Conservation (phyloP, 306 rosid species). For the Canavalia ensiformis region DNA sequence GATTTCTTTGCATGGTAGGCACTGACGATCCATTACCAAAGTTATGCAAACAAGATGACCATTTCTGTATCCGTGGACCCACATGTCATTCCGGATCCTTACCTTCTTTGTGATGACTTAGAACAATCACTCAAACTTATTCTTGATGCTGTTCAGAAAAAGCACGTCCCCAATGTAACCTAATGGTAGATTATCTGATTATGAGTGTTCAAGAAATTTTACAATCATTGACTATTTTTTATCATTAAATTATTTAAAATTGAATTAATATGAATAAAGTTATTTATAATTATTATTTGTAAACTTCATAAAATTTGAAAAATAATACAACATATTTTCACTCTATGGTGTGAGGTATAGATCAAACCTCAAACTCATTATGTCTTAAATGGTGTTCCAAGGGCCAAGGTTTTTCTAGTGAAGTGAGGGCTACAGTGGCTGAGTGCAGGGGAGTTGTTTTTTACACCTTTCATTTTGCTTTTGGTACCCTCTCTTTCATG, state of each 20-base stretch:
- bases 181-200: slow-evolving; percentile 4
- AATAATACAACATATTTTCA: too few species aligned
- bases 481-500: too few species aligned
- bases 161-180: background rate
- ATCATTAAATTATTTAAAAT: background rate
- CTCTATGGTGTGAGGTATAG: too few species aligned
- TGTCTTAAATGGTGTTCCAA: too few species aligned
- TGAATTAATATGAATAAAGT: background rate
- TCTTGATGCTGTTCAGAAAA: slow-evolving; percentile 41
- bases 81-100: slow-evolving; percentile 63
- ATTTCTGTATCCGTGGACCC: slow-evolving; percentile 66
- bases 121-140: slow-evolving; percentile 69
- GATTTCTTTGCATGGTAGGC: slow-evolving; percentile 56
- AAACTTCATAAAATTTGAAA: too few species aligned
- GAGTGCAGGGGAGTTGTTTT: too few species aligned
- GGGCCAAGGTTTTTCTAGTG: too few species aligned
- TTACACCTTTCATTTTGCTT: too few species aligned
- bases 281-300: background rate
- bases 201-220: background rate
- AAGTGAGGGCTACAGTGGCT: too few species aligned
- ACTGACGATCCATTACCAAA: slow-evolving; percentile 68
- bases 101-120: slow-evolving; percentile 60
- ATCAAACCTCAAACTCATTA: too few species aligned
- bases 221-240: background rate
- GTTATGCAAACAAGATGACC: slow-evolving; percentile 63